Evolutionary conservation across 495 filamentous ascomycete genomes (phyloP), one percentile per base, ranked within the genome.

Genomic region (Choiromyces venosus): DNA sequence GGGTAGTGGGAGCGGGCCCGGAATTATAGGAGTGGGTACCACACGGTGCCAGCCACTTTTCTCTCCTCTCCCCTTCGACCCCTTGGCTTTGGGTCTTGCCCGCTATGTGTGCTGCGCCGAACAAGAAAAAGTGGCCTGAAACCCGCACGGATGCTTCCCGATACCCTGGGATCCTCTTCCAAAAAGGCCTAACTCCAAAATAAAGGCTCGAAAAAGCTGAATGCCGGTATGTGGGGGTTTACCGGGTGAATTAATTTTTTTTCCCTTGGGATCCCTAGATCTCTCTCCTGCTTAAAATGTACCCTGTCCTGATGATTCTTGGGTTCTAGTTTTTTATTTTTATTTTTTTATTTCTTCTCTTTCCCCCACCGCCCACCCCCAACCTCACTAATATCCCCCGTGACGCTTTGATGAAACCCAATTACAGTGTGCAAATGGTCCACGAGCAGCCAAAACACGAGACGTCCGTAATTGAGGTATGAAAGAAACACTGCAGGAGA

Each of bases 61-160:
- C 25, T 29, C 12, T 16, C 25, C 25, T n/a, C n/a, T n/a, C n/a
- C 39, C 52, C 52, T 16, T 61, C 25, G 3, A 33, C 52, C 52
- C 52, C 52, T 61, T 61, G 52, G 52, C 52, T 61, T n/a, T 61
- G 52, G 52, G 52, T 61, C 52, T 61, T 18, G 52, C 52, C 52
- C 25, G 25, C 52, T 61, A 61, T 16, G 52, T 16, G 52, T 33
- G 52, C 25, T 33, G 52, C 52, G 39, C 39, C 72, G 37, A 68
- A 37, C 71, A 75, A 75, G 72, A 70, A 74, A 69, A 76, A 75
- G 52, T 67, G 37, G 67, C 74, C 74, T 77, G 75, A 77, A 77
- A 77, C 75, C 46, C 75, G 75, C 75, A 77, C 75, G 69, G 75
- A 77, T 73, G 70, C 70, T 77, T 77, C 75, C 75, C 75, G 74